Evolutionary conservation across 352 stramenopile genomes (phyloP).

Genomic region (Phytophthora agathidicida): DNA sequence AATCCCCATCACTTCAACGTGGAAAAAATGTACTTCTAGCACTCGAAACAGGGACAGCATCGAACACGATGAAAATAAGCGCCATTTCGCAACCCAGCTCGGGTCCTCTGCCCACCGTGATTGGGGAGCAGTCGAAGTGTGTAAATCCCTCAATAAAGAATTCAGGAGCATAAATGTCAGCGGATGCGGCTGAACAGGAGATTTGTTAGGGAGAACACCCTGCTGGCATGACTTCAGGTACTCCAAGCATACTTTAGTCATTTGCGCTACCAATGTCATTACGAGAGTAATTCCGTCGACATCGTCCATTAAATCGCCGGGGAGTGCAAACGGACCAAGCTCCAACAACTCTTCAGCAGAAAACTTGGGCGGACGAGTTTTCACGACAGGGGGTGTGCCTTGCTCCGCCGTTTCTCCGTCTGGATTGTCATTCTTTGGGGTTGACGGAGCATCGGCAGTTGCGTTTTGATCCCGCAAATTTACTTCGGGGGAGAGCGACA

Average conservation of each 20-base stretch:
- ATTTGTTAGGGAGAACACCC: conserved; percentile 67
- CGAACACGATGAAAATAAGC: conserved; percentile 65
- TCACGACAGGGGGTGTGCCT: conserved; percentile 23
- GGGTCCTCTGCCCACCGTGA: conserved; percentile 26
- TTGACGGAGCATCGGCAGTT: conserved; percentile 13
- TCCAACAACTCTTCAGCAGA: conserved; percentile 73
- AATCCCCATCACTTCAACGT: conserved; percentile 81
- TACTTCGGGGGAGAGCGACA: conserved; percentile 87
- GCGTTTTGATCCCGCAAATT: conserved; percentile 65
- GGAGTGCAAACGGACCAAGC: conserved; percentile 69
- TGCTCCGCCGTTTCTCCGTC: conserved; percentile 7
- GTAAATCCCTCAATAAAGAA: conserved; percentile 72
- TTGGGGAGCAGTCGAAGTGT: conserved; percentile 16
- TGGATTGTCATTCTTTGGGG: conserved; percentile 21
- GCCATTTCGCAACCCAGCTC: conserved; percentile 53
- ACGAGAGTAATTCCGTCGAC: conserved; percentile 60
- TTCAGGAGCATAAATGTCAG: conserved; percentile 91
- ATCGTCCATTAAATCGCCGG: conserved; percentile 34
- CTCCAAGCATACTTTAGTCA: conserved; percentile 73
- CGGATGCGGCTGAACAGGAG: conserved; percentile 77
- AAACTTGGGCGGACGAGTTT: conserved; percentile 59
- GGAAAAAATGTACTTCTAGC: conserved; percentile 85
- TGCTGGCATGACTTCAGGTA: conserved; percentile 78
- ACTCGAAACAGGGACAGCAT: conserved; percentile 71
- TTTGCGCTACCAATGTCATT: conserved; percentile 60